A percentile compares a stretch with the other conserved stretches of the same genome.
These are phyloP conservation scores for Cymbidium sinense DNA, from an alignment of 106 monocot species.

Conservation along the genomic window DNA sequence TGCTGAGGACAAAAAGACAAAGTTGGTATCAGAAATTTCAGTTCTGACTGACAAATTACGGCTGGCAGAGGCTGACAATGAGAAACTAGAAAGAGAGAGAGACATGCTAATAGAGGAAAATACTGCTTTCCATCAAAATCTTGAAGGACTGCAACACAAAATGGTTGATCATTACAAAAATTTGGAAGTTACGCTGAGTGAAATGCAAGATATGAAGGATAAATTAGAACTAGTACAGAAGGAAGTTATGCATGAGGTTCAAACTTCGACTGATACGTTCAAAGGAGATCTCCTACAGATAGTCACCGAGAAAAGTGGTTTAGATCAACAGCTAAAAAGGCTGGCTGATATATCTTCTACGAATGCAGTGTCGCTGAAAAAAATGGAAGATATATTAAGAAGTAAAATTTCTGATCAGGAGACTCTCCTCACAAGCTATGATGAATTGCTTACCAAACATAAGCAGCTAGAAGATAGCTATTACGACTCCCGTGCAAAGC, in stretches of 20 bases:
- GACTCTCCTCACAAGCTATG: conserved; percentile 20
- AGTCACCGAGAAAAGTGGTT: conserved; percentile 14
- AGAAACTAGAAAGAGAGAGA: conserved; percentile 15
- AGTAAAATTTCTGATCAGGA: conserved; percentile 31
- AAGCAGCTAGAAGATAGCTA: conserved; percentile 33
- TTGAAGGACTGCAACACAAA: conserved; percentile 11
- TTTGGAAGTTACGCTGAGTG: conserved; percentile 9
- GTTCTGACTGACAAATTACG: neutral
- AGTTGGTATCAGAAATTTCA: conserved; percentile 8
- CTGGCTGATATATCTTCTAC: conserved; percentile 10
- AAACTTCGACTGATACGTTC: conserved; percentile 14
- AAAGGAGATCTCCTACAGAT: conserved; percentile 21
- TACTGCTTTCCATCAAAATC: conserved; percentile 20
- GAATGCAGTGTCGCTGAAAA: conserved; percentile 11
- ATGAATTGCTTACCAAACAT: conserved; percentile 27
- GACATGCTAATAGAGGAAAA: conserved; percentile 20
- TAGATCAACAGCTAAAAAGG: conserved; percentile 18
- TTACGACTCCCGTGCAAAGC: conserved; percentile 19
- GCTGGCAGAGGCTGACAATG: conserved; percentile 10
- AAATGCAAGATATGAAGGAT: conserved; percentile 15
- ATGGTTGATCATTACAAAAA: conserved; percentile 26
- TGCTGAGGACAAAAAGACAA: conserved; percentile 19
- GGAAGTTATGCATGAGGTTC: conserved; percentile 14
- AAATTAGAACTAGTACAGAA: conserved; percentile 10
- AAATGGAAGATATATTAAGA: conserved; percentile 22